A percentile compares a stretch with the other conserved stretches of the same genome.
These are phyloP conservation scores for Serendipita indica DNA, from an alignment of 768 basidiomycete genomes.

Conservation along the genomic window DNA sequence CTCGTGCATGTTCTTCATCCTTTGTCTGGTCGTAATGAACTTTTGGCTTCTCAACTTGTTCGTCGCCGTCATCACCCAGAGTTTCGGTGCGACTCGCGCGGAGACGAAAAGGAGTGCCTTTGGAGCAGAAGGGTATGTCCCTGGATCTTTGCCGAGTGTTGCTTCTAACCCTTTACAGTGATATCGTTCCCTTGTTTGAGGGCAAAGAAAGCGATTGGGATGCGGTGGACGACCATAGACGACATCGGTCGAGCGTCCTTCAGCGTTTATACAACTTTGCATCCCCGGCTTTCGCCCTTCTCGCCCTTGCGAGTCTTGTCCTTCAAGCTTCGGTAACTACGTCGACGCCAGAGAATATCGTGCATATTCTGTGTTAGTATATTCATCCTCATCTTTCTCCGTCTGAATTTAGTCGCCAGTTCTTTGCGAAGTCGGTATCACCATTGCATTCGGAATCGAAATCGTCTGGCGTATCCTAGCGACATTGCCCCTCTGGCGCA, in stretches of 20 bases:
- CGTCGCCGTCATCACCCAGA: constrained; percentile 91
- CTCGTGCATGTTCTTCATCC: constrained; percentile 79
- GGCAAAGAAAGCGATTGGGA: constrained; percentile 45
- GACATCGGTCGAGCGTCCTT: constrained; percentile 31
- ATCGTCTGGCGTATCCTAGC: constrained; percentile 60
- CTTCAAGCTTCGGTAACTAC: constrained; percentile 57
- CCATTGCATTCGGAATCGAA: constrained; percentile 77
- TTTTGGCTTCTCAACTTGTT: constrained; percentile 90
- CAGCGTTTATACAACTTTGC: constrained; percentile 22
- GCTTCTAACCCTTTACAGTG: background rate
- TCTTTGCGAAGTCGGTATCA: constrained; percentile 59
- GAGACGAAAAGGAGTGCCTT: constrained; percentile 88
- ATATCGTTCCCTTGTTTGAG: background rate
- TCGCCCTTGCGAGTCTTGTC: constrained; percentile 54
- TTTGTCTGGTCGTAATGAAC: constrained; percentile 72
- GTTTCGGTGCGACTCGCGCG: constrained; percentile 73
- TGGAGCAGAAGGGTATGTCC: constrained; percentile 40
- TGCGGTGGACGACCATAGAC: constrained; percentile 30
- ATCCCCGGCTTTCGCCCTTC: constrained; percentile 47
- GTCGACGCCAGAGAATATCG: constrained; percentile 24
- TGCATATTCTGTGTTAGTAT: constrained; percentile 16
- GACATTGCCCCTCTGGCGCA: constrained; percentile 67
- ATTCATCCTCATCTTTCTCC: background rate
- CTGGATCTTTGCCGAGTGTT: background rate
- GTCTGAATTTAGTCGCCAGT: constrained; percentile 35